These are phyloP conservation scores for Heterobasidion occidentale DNA, from an alignment of 1,284 basidiomycete species.

Conservation along the genomic window DNA sequence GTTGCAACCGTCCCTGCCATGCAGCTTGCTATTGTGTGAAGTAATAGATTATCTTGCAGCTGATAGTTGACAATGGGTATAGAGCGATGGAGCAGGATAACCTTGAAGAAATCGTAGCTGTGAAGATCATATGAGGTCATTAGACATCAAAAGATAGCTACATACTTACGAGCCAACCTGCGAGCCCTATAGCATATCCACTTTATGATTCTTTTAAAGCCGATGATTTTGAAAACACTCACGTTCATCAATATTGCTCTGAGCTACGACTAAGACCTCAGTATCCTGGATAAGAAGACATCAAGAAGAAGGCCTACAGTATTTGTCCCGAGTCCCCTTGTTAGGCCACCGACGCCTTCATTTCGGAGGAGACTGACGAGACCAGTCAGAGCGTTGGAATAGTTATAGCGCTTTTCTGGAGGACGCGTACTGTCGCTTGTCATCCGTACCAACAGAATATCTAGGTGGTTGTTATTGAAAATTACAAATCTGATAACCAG, in stretches of 20 bases:
- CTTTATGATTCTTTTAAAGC: constrained; percentile 1
- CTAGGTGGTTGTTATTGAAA: constrained; percentile 21
- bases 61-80: constrained; percentile 57
- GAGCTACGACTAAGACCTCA: background rate
- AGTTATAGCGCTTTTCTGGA: constrained; percentile 66
- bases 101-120: constrained; percentile 88
- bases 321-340: constrained; percentile 77
- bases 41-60: constrained; percentile 60
- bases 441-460: constrained; percentile 81
- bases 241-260: constrained; percentile 88
- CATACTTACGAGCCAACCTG: constrained; percentile 82
- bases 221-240: constrained; percentile 21
- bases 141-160: background rate
- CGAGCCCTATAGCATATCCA: constrained; percentile 40
- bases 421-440: constrained; percentile 77
- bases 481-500: background rate
- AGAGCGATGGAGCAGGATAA: constrained; percentile 45
- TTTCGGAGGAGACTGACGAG: constrained; percentile 54
- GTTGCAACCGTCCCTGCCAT: constrained; percentile 84
- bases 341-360: constrained; percentile 67
- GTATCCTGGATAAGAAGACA: constrained; percentile 1
- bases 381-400: constrained; percentile 71
- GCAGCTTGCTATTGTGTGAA: constrained; percentile 59
- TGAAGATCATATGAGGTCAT: constrained; percentile 3
- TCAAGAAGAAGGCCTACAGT: constrained; percentile 36